Base-by-base conservation (phyloP, 352 stramenopile genomes). In the Pythium rhizo-oryzae region DNA sequence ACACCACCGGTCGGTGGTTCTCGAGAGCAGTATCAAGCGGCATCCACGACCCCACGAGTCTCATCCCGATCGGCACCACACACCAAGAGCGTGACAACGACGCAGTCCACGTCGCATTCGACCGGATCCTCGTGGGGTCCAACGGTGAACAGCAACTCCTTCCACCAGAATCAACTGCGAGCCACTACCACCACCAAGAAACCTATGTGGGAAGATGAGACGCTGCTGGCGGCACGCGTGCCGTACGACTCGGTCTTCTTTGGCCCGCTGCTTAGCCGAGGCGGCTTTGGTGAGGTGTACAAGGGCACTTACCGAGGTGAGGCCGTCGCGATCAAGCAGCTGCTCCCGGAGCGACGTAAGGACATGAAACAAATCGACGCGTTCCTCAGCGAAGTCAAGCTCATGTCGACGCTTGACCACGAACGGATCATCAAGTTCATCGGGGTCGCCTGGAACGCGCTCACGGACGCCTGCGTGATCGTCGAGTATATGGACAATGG, bases 361-460 rank as follows among this genome's bases (percentile, higher is more conserved):
- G 71, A 77, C 37, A 18, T 70, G 49, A 24, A 53, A 8, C 69
- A 78, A 37, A 75, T 81, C 30, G 58, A 78, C 24, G 55, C 64
- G 43, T 83, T 83, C 24, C 71, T 85, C 47, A 49, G 44, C 9
- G 80, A 87, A 52, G 76, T 85, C 41, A 60, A 71, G 16, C 73
- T 84, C 24, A 79, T 83, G 62, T 72, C 76, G 23, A 56, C 70
- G 23, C 63, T 87, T 30, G 47, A 66, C 0, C 79, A 85, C 62
- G 58, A 69, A 25, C 53, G 53, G 16, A 59, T 59, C 33, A 23
- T 59, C n/a, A 25, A n/a, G 15, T 59, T 59, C n/a, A 47, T 59
- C 25, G 53, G 53, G 4, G 53, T 59, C 53, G 53, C 53, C 19
- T 59, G 53, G 53, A 47, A 59, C 33, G 35, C 53, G 18, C 52